Base-by-base conservation (phyloP, 768 basidiomycete genomes). In the Collybia mongolica region DNA sequence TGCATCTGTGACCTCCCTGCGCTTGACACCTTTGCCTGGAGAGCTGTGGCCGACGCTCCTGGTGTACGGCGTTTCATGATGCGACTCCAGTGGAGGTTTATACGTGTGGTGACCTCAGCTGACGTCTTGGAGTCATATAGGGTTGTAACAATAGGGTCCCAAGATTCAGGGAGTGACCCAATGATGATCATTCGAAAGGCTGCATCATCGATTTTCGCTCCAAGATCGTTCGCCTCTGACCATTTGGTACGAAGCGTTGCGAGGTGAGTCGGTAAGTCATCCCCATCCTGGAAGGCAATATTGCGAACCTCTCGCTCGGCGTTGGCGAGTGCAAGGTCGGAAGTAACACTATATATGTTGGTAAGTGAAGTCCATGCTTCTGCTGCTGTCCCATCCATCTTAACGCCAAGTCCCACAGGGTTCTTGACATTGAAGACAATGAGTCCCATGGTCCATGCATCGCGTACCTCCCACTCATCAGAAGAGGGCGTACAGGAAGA, bases 121-220 rank as follows among this genome's bases (percentile, higher is more conserved):
- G n/a, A n/a, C n/a, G 48, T 52, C 45, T 23, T 50, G 22, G 32
- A 46, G 5, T 17, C 29, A 23, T 43, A 32, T 2, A 57, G 48
- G 0, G 41, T 44, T 9, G 51, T 26, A 1, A 53, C 47, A 7
- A 60, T 26, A 29, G 20, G 39, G 38, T 61, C 48, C 60, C 60
- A 65, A 7, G 54, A 49, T 6, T 53, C 42, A 0, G 60, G 58
- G 1, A 63, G 54, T 0, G 58, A 57, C 0, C 38, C 26, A 5
- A 65, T 29, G 36, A 62, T 41, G 15, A 61, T 60, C 2, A 47
- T 50, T 3, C 55, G 24, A 46, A 63, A 62, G 1, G 37, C 43
- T 1, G 17, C 37, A 26, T 63, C 57, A 2, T 29, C 40, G n/a
- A 61, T 58, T 2, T 22, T 39, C 2, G 58, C 60, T 3, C 64